Percentiles rank a stretch among this genome's conserved stretches.
These are phyloP conservation scores for Gentiana dahurica DNA, from an alignment of 257 asterid genomes.

Conservation along the genomic window DNA sequence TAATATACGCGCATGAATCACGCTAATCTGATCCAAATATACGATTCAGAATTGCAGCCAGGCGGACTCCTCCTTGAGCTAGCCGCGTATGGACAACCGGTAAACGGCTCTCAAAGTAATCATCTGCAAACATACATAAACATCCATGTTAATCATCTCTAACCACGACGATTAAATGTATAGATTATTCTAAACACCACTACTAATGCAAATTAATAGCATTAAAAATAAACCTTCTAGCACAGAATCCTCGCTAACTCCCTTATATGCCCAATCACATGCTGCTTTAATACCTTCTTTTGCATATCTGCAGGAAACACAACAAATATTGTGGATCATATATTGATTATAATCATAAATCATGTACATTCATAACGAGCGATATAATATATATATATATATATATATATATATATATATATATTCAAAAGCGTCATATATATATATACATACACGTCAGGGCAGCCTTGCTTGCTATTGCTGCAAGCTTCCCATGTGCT, in stretches of 20 bases:
- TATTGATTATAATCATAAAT: no score
- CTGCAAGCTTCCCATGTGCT: constrained; percentile 71
- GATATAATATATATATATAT: background rate
- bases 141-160: background rate
- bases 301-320: constrained; percentile 49
- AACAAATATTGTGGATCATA: background rate
- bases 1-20: no score
- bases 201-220: no score
- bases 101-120: constrained; percentile 49
- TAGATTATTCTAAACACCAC: no score
- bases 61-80: constrained; percentile 86
- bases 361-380: no score
- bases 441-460: constrained; percentile 41
- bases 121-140: constrained; percentile 36
- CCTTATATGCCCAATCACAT: constrained; percentile 76
- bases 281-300: constrained; percentile 81
- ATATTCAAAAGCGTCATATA: no score
- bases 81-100: constrained; percentile 56
- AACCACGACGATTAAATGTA: background rate
- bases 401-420: background rate
- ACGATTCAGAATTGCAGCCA: constrained; percentile 80
- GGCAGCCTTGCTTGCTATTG: constrained; percentile 38
- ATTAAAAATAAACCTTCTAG: constrained; percentile 40
- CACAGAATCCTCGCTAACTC: constrained; percentile 44
- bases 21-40: constrained; percentile 37